Evolutionary conservation across 139 green algal genomes (phyloP).

Genomic region (Chlamydomonas sp.): DNA sequence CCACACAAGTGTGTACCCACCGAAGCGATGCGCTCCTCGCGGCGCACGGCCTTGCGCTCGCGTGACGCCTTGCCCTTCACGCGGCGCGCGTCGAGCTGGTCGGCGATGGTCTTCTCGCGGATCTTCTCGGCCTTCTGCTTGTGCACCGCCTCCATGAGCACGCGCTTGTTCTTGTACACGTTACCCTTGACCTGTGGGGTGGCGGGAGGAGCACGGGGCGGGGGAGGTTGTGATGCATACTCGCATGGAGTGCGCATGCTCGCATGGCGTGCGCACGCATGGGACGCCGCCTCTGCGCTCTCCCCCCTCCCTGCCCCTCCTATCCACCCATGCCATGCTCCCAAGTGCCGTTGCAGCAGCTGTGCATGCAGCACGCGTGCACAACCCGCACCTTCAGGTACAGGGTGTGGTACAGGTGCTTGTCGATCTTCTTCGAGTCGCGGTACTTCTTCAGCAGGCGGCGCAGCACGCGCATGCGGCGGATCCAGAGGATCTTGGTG

Average conservation of each 20-base stretch:
- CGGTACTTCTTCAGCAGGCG: constrained; percentile 96
- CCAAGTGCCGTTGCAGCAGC: too few species aligned
- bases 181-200: constrained; percentile 99
- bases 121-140: constrained; percentile 98
- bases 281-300: too few species aligned
- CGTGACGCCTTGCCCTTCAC: constrained; percentile 93
- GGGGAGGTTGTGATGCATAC: too few species aligned
- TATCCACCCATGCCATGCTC: too few species aligned
- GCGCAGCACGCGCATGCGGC: constrained; percentile 90
- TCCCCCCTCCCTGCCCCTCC: too few species aligned
- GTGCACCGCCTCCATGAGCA: constrained; percentile 99
- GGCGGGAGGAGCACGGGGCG: too few species aligned
- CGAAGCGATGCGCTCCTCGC: constrained; percentile 86
- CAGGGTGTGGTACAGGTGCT: constrained; percentile 96
- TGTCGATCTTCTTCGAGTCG: constrained; percentile 99
- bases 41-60: constrained; percentile 84
- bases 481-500: constrained; percentile 96
- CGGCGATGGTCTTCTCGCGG: constrained; percentile 96
- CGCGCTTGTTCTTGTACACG: constrained; percentile 99
- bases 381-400: constrained; percentile 94
- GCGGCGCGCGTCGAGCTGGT: constrained; percentile 96
- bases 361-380: too few species aligned
- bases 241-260: too few species aligned
- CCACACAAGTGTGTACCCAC: too few species aligned
- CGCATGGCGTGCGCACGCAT: too few species aligned